Conservation (phyloP, 495 filamentous ascomycete genomes). For the Trichoderma reesei region DNA sequence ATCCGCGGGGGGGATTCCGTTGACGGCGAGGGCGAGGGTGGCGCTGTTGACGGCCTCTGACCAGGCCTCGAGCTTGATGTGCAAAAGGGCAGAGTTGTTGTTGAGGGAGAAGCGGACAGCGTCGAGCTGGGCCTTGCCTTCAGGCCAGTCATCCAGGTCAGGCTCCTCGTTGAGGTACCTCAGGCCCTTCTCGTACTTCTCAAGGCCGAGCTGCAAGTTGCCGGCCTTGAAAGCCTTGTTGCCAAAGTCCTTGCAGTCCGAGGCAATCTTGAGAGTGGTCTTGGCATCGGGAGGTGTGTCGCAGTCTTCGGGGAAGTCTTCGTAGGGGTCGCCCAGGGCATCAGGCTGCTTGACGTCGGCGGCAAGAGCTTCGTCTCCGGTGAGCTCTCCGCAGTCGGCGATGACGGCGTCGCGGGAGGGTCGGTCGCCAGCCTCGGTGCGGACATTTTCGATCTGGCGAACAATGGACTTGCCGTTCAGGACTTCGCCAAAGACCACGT, state of each 20-base stretch:
- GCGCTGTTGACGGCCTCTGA: conserved; percentile 60
- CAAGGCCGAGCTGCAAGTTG: conserved; percentile 60
- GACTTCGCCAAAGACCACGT: conserved; percentile 97
- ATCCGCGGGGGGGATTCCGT: conserved; percentile 59
- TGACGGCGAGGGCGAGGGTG: conserved; percentile 59
- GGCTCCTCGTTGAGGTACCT: conserved; percentile 90
- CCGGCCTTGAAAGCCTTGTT: conserved; percentile 83
- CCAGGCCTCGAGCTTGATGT: conserved; percentile 67
- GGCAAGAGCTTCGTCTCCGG: conserved; percentile 52
- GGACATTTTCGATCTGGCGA: conserved; percentile 79
- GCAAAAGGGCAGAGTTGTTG: conserved; percentile 40
- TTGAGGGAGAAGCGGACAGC: conserved; percentile 43
- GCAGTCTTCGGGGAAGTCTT: conserved; percentile 89
- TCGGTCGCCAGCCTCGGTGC: conserved; percentile 70
- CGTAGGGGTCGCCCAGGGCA: conserved; percentile 80
- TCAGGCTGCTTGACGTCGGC: conserved; percentile 58
- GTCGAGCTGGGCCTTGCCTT: conserved; percentile 55
- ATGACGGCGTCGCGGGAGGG: conserved; percentile 64
- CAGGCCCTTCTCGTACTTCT: conserved; percentile 97
- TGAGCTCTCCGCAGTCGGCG: conserved; percentile 76
- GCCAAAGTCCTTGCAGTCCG: conserved; percentile 83
- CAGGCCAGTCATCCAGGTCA: conserved; percentile 58
- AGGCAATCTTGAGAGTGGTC: conserved; percentile 66
- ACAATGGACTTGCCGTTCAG: conserved; percentile 84
- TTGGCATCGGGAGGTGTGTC: conserved; percentile 32